phyloP scores from a whole-genome alignment of 2,329 filamentous ascomycete genomes.

The Diaporthe sp. region DNA sequence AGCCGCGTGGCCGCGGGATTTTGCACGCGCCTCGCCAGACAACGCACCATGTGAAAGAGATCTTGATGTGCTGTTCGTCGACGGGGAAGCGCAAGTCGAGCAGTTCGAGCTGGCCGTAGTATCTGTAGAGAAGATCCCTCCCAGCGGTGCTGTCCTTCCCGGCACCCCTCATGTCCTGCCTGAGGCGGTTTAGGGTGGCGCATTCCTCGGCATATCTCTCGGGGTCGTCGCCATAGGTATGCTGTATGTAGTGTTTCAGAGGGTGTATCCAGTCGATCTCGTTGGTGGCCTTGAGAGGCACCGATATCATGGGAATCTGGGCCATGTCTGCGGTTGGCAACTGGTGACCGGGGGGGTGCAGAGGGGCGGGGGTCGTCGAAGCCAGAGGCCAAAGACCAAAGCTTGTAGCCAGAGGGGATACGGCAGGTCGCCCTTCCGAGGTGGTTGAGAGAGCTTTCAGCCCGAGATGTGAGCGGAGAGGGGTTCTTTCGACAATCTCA shows the following conservation, averaged over 20 bases:
- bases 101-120: slow-evolving; percentile 96
- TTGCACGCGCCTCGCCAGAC: neutral
- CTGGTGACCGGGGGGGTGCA: neutral
- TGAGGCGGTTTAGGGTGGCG: slow-evolving; percentile 89
- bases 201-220: slow-evolving; percentile 97
- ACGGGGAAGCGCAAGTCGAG: slow-evolving; percentile 95
- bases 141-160: slow-evolving; percentile 96
- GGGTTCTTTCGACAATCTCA: slow-evolving; percentile 26
- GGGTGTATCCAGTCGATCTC: slow-evolving; percentile 98
- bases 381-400: slow-evolving; percentile 28
- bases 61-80: slow-evolving; percentile 99
- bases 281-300: slow-evolving; percentile 92
- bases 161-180: slow-evolving; percentile 98
- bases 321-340: slow-evolving; percentile 62
- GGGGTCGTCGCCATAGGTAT: slow-evolving; percentile 95
- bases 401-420: slow-evolving; percentile 30
- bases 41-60: slow-evolving; percentile 92
- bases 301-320: slow-evolving; percentile 94
- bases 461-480: slow-evolving; percentile 13
- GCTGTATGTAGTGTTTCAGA: slow-evolving; percentile 91
- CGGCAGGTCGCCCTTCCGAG: slow-evolving; percentile 14
- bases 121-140: slow-evolving; percentile 92
- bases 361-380: slow-evolving; percentile 29
- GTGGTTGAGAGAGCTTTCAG: slow-evolving; percentile 28
- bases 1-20: neutral